A percentile compares a stretch with the other conserved stretches of the same genome.
Evolutionary conservation across 2,329 filamentous ascomycete genomes (phyloP).

Genomic region (Ophiocordyceps unilateralis): DNA sequence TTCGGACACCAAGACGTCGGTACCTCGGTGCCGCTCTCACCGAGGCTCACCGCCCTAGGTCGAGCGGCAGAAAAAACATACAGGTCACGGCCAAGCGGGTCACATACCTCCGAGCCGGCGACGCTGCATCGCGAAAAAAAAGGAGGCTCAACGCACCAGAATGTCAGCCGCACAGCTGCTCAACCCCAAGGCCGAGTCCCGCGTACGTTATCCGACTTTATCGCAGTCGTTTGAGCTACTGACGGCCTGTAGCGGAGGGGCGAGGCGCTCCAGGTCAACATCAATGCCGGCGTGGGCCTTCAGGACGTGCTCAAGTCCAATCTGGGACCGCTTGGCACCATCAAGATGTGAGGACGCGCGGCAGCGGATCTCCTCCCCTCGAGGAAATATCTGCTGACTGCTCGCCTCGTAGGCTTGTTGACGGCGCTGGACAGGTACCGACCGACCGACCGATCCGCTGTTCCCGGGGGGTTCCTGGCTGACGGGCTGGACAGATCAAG

Average conservation of each 20-base stretch:
- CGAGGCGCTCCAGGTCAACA: conserved; percentile 94
- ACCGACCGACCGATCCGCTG: conserved; percentile 12
- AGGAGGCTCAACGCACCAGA: conserved; percentile 7
- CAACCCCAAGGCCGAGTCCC: conserved; percentile 96
- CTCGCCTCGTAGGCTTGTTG: conserved; percentile 36
- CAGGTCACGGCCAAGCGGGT: background rate
- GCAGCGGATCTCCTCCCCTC: background rate
- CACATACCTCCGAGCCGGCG: conserved; percentile 8
- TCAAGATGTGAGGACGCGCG: conserved; percentile 68
- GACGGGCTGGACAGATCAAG: conserved; percentile 54
- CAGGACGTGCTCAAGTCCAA: conserved; percentile 95
- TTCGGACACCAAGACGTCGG: background rate
- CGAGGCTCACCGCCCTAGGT: conserved; percentile 13
- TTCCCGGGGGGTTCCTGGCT: conserved; percentile 8
- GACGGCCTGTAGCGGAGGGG: conserved; percentile 62
- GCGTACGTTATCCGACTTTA: conserved; percentile 41
- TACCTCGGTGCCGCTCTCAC: background rate
- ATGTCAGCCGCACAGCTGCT: conserved; percentile 98
- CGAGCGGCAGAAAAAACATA: conserved; percentile 13
- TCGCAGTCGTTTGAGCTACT: background rate
- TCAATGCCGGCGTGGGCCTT: conserved; percentile 83
- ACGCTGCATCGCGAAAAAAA: conserved; percentile 3
- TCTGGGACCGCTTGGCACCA: conserved; percentile 78
- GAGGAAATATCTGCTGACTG: conserved; percentile 9
- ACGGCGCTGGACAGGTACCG: conserved; percentile 50